Conservation (phyloP, 352 stramenopile species). For the Phytophthora podocarpi region DNA sequence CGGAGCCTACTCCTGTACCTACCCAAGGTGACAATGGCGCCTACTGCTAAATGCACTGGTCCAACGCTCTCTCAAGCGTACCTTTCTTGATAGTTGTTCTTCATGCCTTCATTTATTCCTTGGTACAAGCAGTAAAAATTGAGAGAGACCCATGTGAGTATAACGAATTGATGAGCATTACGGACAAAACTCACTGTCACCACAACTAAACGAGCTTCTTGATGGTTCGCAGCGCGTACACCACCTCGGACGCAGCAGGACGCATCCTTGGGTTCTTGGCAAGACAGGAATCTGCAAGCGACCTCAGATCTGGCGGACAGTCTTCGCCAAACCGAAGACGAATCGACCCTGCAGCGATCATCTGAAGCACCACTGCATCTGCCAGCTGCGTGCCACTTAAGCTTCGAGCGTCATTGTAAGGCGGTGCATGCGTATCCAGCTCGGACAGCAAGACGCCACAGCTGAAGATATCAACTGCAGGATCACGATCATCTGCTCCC, state of each 20-base stretch:
- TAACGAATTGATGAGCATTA: conserved; percentile 2
- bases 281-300: conserved; percentile 46
- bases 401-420: conserved; percentile 38
- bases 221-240: conserved; percentile 48
- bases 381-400: conserved; percentile 27
- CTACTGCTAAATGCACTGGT: conserved; percentile 13
- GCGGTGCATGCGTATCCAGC: conserved; percentile 45
- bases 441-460: conserved; percentile 51
- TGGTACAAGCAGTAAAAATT: no score
- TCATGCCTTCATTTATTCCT: neutral
- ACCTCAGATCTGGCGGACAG: conserved; percentile 42
- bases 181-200: neutral
- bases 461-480: conserved; percentile 42
- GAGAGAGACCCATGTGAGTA: neutral
- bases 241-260: conserved; percentile 51
- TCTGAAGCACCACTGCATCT: conserved; percentile 46
- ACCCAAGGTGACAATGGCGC: conserved; percentile 7
- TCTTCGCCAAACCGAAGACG: conserved; percentile 32
- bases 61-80: conserved; percentile 2
- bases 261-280: conserved; percentile 39
- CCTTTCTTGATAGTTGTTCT: neutral
- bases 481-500: conserved; percentile 29
- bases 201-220: conserved; percentile 28
- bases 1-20: conserved; percentile 11
- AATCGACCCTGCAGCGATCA: conserved; percentile 35